These are phyloP conservation scores for Penstemon davidsonii DNA, from an alignment of 257 asterid species.

Conservation along the genomic window DNA sequence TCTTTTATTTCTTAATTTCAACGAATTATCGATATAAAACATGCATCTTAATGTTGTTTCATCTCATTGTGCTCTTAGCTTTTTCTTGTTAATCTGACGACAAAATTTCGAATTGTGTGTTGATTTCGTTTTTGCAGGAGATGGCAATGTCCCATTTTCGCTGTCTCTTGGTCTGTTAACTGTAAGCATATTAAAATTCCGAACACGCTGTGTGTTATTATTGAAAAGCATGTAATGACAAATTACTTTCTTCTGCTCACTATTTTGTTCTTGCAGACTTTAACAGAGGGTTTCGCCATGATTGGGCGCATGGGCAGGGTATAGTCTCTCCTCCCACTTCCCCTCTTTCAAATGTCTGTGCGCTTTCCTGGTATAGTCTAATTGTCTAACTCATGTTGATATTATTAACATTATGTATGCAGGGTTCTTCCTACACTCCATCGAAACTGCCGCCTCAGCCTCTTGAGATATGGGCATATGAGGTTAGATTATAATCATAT, in stretches of 20 bases:
- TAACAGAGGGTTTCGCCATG: slow-evolving; percentile 88
- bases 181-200: too few relatives aligned
- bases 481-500: slow-evolving; percentile 49
- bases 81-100: neutral
- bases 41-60: neutral
- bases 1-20: too few relatives aligned
- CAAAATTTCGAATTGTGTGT: neutral
- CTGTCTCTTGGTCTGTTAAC: slow-evolving; percentile 41
- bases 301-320: slow-evolving; percentile 95
- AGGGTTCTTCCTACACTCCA: slow-evolving; percentile 72
- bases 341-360: neutral
- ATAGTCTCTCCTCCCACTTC: slow-evolving; percentile 10
- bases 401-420: slow-evolving; percentile 25
- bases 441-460: slow-evolving; percentile 85
- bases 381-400: slow-evolving; percentile 6
- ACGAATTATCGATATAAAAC: too few relatives aligned
- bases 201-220: slow-evolving; percentile 15
- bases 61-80: neutral
- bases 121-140: slow-evolving; percentile 33
- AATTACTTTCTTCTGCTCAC: slow-evolving; percentile 22
- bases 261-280: slow-evolving; percentile 45
- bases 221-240: neutral
- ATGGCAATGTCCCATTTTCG: slow-evolving; percentile 41
- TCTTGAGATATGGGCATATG: slow-evolving; percentile 92
- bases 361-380: neutral